Base-by-base conservation (phyloP, 1,284 basidiomycete species). In the Mixia osmundae region DNA sequence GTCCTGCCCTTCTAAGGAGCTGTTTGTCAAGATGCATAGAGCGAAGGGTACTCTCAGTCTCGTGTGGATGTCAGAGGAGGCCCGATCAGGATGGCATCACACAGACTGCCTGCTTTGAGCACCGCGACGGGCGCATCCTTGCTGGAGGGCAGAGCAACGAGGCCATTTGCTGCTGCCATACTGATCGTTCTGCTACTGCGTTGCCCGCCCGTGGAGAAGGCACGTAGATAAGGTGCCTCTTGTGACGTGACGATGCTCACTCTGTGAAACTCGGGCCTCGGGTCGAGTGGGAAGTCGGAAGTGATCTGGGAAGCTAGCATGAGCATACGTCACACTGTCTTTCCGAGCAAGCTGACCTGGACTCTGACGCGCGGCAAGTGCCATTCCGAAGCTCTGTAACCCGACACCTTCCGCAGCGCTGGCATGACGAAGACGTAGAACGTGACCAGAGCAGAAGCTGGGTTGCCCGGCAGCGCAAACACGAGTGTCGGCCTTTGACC, bases 381-480 rank as follows among this genome's bases (percentile, higher is more conserved):
- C 47, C 67, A 71, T 22, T 60, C 48, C 19, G 57, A 57, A 14
- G 57, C 51, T 0, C 63, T 61, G 64, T 68, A 76, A 0, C 77
- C 77, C 5, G 72, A 73, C 37, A 85, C 54, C 44, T 61, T 66
- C 41, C 80, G 61, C 36, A 87, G 56, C 4, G 75, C 73, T 3
- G 80, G 80, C 0, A 83, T 54, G 7, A 82, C 79, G 50, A 85
- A 83, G 5, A 85, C 53, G 50, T 79, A 67, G 56, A 83, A 83
- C 11, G 71, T 79, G 3, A 85, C 79, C n/a, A 85, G 61, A 7
- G 80, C 82, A 4, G 71, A 73, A 0, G 82, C 80, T 0, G 82
- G 82, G 51, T 85, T 85, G 1, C 80, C 82, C 0, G 80, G 80
- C 1, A 87, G 63, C 0, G 77, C 78, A 50, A 87, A 85, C 3